Evolutionary conservation across 2,329 filamentous ascomycete species (phyloP), one percentile per base, ranked within the genome.

Genomic region (Dothistroma septosporum): DNA sequence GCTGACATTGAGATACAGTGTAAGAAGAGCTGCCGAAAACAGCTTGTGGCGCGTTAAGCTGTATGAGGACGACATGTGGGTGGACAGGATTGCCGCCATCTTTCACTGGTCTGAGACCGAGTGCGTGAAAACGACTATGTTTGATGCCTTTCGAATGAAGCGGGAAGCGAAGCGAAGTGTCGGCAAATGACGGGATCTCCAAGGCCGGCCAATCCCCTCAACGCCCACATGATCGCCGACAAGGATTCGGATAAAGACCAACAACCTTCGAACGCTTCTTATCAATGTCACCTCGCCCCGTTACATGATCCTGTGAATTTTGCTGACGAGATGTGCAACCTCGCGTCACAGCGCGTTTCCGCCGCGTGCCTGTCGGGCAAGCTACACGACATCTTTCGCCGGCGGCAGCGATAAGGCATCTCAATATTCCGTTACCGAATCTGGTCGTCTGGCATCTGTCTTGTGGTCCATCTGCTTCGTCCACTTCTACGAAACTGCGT

Each of bases 351-450:
- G 24, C 21, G 10, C 31, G 16, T 24, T 37, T 47, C 11, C 53
- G 44, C 2, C 7, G 47, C 48, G 37, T 24, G 37, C 21, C 24
- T 37, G 47, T 56, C 54, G 54, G 54, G 37, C 54, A 56, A 56
- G 37, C 37, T 56, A 28, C 49, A 14, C 12, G 9, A n/a, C 41
- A 19, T 53, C 31, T 16, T 4, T 32, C 41, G 54, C 41, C 54
- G 54, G 21, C 54, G 54, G 54, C 54, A 37, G 9, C 33, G 41
- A 56, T 47, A 53, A 53, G 49, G 49, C 49, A 53, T 9, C 8
- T 33, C 14, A 44, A 44, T n/a, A 19, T 44, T 19, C 16, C 19
- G 41, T 16, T 44, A 44, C n/a, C n/a, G 41, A 16, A 44, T 8
- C 19, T 19, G 8, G 14, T n/a, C n/a, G n/a, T n/a, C 14, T 4